Evolutionary conservation across 805 yeast genomes (phyloP).

Genomic region (Danielia reshetovae): DNA sequence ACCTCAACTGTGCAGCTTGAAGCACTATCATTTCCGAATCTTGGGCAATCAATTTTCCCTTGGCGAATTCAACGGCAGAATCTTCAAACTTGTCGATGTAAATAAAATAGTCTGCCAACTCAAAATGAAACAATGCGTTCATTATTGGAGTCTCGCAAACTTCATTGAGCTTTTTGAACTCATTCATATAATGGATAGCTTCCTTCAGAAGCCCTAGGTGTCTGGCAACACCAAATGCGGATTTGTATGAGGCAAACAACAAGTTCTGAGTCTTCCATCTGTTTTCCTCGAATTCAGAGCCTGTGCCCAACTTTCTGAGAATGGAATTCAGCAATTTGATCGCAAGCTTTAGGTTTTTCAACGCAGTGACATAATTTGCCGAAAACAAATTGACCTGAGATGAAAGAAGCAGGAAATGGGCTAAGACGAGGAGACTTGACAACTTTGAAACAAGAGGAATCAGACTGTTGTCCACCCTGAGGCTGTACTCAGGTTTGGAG

Average conservation of each 20-base stretch:
- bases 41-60: neutral
- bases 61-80: conserved; percentile 2
- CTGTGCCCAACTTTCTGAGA: conserved; percentile 38
- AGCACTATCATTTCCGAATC: neutral
- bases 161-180: conserved; percentile 39
- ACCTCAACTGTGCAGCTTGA: too few relatives aligned
- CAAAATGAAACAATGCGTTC: conserved; percentile 16
- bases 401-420: conserved; percentile 33
- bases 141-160: conserved; percentile 22
- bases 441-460: conserved; percentile 19
- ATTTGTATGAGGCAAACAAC: conserved; percentile 36
- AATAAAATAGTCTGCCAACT: conserved; percentile 8
- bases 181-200: conserved; percentile 50
- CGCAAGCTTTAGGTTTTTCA: conserved; percentile 43
- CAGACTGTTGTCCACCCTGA: conserved; percentile 10
- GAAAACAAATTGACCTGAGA: conserved; percentile 19
- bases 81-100: conserved; percentile 12
- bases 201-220: conserved; percentile 58
- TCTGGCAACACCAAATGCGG: conserved; percentile 36
- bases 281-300: too few relatives aligned
- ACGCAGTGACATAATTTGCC: conserved; percentile 24
- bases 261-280: conserved; percentile 28
- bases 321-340: conserved; percentile 52
- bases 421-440: conserved; percentile 25
- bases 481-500: conserved; percentile 27